A percentile compares a stretch with the other conserved stretches of the same genome.
Conservation (phyloP, 164 flowering plant species). For the Amborella trichopoda region DNA sequence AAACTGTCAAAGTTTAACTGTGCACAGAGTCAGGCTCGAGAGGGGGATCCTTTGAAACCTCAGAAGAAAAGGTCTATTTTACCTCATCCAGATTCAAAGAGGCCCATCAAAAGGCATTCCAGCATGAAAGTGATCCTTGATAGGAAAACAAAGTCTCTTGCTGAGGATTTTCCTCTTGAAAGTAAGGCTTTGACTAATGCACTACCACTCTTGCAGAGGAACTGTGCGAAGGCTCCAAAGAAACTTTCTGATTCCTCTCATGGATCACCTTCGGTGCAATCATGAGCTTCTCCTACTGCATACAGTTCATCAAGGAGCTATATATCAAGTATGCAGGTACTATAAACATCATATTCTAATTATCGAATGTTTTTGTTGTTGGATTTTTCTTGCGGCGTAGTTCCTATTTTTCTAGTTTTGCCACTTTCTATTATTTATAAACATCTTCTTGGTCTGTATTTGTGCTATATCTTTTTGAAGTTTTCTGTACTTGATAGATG, state of each 20-base stretch:
- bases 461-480: too few relatives aligned
- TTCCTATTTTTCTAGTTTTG: too few relatives aligned
- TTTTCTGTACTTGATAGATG: too few relatives aligned
- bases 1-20: too few relatives aligned
- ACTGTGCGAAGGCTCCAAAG: constrained; percentile 13
- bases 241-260: constrained; percentile 15
- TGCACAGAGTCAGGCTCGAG: too few relatives aligned
- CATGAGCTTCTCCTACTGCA: constrained; percentile 10
- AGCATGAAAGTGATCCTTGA: constrained; percentile 6
- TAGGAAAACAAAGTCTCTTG: constrained; percentile 5
- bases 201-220: constrained; percentile 2
- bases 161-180: constrained; percentile 9
- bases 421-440: too few relatives aligned
- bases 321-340: constrained; percentile 11
- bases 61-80: neutral
- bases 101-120: constrained; percentile 12
- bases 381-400: too few relatives aligned
- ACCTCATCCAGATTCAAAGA: neutral
- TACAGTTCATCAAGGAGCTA: constrained; percentile 6
- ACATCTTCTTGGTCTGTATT: too few relatives aligned
- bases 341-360: too few relatives aligned
- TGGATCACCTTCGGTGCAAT: constrained; percentile 14
- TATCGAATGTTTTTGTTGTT: too few relatives aligned
- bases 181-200: constrained; percentile 11
- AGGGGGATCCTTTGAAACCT: neutral